These are phyloP conservation scores for Marasmius tenuissimus DNA, from an alignment of 1,284 basidiomycete genomes.

Conservation along the genomic window DNA sequence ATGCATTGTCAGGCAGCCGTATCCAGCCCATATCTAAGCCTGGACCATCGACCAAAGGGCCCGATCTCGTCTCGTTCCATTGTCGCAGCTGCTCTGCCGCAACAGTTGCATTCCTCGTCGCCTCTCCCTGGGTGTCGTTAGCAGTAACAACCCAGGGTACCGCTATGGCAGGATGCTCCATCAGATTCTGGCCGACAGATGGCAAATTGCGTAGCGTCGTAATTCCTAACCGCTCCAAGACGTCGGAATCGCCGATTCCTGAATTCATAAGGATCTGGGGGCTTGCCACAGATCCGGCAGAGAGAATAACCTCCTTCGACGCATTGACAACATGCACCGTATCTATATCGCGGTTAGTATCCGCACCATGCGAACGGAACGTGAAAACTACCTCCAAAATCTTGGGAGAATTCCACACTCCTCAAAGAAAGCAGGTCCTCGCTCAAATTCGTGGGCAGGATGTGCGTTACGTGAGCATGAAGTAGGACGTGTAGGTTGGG, in stretches of 20 bases:
- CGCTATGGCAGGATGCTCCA: conserved; percentile 27
- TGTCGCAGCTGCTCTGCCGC: background rate
- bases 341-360: conserved; percentile 18
- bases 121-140: conserved; percentile 15
- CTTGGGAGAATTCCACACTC: conserved; percentile 15
- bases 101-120: conserved; percentile 14
- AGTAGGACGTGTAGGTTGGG: conserved; percentile 7
- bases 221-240: conserved; percentile 24
- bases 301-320: conserved; percentile 22
- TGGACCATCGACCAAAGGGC: conserved; percentile 16
- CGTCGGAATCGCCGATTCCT: conserved; percentile 28
- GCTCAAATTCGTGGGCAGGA: background rate
- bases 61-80: conserved; percentile 14
- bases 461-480: conserved; percentile 3
- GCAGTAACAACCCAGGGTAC: conserved; percentile 18
- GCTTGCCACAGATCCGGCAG: conserved; percentile 20
- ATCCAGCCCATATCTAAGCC: conserved; percentile 16
- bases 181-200: conserved; percentile 33
- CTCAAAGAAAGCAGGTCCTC: conserved; percentile 2
- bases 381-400: background rate
- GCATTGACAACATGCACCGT: conserved; percentile 10
- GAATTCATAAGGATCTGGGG: conserved; percentile 31
- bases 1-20: conserved; percentile 7
- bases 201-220: conserved; percentile 22
- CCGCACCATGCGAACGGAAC: background rate